Conservation (phyloP, 202 grass and related monocot genomes). For the Musa balbisiana region DNA sequence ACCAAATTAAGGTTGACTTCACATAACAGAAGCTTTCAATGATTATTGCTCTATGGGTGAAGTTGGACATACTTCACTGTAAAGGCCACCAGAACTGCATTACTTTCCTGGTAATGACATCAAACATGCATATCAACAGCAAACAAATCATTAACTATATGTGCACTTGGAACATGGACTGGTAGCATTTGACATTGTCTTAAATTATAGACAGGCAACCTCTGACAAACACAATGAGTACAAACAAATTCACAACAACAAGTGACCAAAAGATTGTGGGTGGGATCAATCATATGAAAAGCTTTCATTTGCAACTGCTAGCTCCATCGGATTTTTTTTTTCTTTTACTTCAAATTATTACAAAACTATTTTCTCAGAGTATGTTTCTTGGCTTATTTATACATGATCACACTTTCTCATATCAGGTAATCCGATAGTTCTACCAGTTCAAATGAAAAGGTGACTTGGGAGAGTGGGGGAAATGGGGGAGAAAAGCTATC, state of each 20-base stretch:
- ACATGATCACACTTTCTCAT: conserved; percentile 23
- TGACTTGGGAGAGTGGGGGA: conserved; percentile 26
- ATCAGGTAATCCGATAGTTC: conserved; percentile 39
- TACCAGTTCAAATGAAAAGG: conserved; percentile 43
- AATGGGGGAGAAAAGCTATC: conserved; percentile 37
- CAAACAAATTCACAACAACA: background rate
- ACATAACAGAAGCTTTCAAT: too few species aligned
- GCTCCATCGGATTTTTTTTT: conserved; percentile 44
- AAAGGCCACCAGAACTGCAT: too few species aligned
- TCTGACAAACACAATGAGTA: background rate
- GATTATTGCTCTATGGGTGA: too few species aligned
- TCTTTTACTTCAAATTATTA: conserved; percentile 39
- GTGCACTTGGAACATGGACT: too few species aligned
- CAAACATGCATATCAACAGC: too few species aligned
- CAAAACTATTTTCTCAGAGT: conserved; percentile 4
- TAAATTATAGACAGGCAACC: too few species aligned
- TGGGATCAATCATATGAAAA: conserved; percentile 10
- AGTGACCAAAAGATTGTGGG: background rate
- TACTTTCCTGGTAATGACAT: too few species aligned
- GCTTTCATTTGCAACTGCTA: conserved; percentile 53
- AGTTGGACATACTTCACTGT: too few species aligned
- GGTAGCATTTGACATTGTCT: too few species aligned
- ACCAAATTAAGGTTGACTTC: too few species aligned
- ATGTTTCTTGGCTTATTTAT: conserved; percentile 23
- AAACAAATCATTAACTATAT: too few species aligned